Base-by-base conservation (phyloP, 2,329 filamentous ascomycete genomes). In the Colletotrichum agaves region DNA sequence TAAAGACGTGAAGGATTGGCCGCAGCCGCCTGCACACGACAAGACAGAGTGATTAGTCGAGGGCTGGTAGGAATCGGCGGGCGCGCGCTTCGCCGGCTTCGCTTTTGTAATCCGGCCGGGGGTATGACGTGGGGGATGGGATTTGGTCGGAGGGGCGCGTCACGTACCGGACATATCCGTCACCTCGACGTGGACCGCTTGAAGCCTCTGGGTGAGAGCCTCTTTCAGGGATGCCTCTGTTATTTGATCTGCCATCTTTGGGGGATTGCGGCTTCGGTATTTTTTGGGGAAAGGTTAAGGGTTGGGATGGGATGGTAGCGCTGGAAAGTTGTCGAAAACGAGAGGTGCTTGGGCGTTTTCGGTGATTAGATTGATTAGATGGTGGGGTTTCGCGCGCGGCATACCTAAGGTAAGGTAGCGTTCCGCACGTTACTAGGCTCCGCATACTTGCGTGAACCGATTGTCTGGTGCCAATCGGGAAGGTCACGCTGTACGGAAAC, bases 151-250 rank as follows among this genome's bases (percentile, higher is more conserved):
- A 47, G 63, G 33, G 58, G 57, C 53, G 55, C 56, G 13, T 27
- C 55, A 77, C 83, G 67, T 87, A 97, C 94, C 95, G 71, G 94
- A 97, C 84, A 97, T 89, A 81, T 98, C 95, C 71, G 93, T 91
- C 73, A 98, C 93, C 74, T 96, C 90, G 71, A 97, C 93, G 81
- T 97, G 88, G 31, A 86, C 85, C 21, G 94, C 93, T 64, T 88
- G 85, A 61, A 98, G 84, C 71, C 90, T 88, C 73, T 91, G 83
- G 41, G 84, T 86, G 72, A 98, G 85, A 67, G 91, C 92, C 47
- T 83, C 82, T 75, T 87, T 89, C 61, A 98, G 84, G 55, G 85
- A 86, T 41, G 89, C 88, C 68, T 93, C 90, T 47, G 93, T 95
- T 75, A 97, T 90, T 70, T 86, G 82, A 69, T 85, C 83, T 59